Evolutionary conservation across 2,329 filamentous ascomycete species (phyloP).

Genomic region (Thermothelomyces thermophilus): DNA sequence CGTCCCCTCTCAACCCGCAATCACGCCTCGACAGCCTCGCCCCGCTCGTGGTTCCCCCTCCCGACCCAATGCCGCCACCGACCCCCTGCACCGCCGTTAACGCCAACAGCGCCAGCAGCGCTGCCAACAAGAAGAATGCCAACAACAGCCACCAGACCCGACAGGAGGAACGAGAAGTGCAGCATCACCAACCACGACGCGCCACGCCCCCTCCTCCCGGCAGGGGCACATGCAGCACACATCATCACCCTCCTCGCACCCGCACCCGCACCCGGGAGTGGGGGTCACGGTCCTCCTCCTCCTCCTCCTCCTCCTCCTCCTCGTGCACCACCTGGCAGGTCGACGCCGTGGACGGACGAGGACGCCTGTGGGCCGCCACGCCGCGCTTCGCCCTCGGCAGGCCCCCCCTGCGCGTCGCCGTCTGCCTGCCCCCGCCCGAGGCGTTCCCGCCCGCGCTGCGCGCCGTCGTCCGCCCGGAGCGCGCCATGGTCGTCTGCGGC

Average conservation of each 20-base stretch:
- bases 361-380: conserved; percentile 15
- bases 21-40: conserved; percentile 14
- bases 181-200: too few relatives aligned
- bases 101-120: neutral
- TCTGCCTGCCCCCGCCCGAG: conserved; percentile 19
- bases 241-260: neutral
- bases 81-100: too few relatives aligned
- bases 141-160: neutral
- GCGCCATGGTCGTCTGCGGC: neutral
- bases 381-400: conserved; percentile 17
- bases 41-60: too few relatives aligned
- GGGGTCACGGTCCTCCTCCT: too few relatives aligned
- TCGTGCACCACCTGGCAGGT: conserved; percentile 19
- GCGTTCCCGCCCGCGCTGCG: conserved; percentile 10
- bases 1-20: conserved; percentile 9
- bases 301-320: too few relatives aligned
- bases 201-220: too few relatives aligned
- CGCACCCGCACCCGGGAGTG: conserved; percentile 14
- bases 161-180: too few relatives aligned
- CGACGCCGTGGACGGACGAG: conserved; percentile 18
- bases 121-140: too few relatives aligned
- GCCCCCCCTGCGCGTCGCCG: conserved; percentile 20
- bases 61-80: too few relatives aligned
- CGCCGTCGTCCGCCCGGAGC: conserved; percentile 10
- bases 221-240: too few relatives aligned